Evolutionary conservation across 1,139 yeast species (phyloP), one percentile per base, ranked within the genome.

Genomic region (Geotrichum citri-aurantii): DNA sequence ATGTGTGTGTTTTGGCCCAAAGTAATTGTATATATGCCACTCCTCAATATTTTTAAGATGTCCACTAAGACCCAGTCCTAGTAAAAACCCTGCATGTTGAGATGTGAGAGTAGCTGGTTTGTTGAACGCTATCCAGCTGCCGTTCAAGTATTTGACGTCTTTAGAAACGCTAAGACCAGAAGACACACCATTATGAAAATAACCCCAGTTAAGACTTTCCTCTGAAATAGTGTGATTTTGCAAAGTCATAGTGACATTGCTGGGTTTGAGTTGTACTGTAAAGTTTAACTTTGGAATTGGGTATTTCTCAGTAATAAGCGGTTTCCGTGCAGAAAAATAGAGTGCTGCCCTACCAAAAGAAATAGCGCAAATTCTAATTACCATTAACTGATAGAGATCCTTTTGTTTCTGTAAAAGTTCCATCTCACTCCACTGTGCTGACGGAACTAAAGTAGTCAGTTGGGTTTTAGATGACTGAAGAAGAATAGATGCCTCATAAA

Each of bases 21-120:
- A 75, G 65, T 91, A 92, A 68, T 93, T 92, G 71, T 91, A 95
- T 33, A 95, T 88, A 69, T 92, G 97, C 98, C 99, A 95, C 69
- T 93, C 97, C 68, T 95, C 98, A 37, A 95, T 75, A 52, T 79
- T 79, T 62, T 82, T 85, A 64, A 95, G 74, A 69, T 92, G 97
- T 0, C 98, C 98, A 73, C 90, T 90, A 50, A 95, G 76, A 0
- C 99, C 99, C 26, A 93, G 75, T 0, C 98, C 99, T 29, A 91
- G 75, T n/a, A 95, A 73, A 66, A 95, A 91, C 0, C 99, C 99
- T 21, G 97, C 98, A 74, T 92, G 97, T 63, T 88, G 95, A 0
- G 96, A 80, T 65, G 82, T 86, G 51, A 88, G 73, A 10, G 77
- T 79, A 1, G 81, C 80, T 0, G 97, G 96, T 65, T 85, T 87